phyloP scores from a whole-genome alignment of 257 asterid genomes.

The Nicotiana benthamiana region DNA sequence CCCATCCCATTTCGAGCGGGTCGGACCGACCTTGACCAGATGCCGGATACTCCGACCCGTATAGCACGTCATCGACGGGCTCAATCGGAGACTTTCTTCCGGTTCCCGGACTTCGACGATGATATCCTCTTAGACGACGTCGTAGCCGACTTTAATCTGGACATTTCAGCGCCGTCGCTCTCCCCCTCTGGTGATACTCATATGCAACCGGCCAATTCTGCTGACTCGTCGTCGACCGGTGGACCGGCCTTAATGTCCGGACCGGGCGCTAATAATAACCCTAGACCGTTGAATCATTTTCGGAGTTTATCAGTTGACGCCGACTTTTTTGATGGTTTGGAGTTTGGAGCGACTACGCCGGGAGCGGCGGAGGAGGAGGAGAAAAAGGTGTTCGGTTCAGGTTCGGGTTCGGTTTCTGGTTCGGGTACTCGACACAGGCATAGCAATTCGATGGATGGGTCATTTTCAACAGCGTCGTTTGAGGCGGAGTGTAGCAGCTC shows the following conservation, averaged over 20 bases:
- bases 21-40: slow-evolving; percentile 61
- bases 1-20: slow-evolving; percentile 27
- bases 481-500: slow-evolving; percentile 35
- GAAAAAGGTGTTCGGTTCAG: slow-evolving; percentile 4
- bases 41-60: slow-evolving; percentile 75
- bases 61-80: slow-evolving; percentile 76
- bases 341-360: slow-evolving; percentile 25
- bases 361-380: slow-evolving; percentile 13
- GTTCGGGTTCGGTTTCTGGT: neutral
- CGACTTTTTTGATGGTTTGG: slow-evolving; percentile 74
- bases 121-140: slow-evolving; percentile 61
- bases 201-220: slow-evolving; percentile 15
- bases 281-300: slow-evolving; percentile 37
- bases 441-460: slow-evolving; percentile 74
- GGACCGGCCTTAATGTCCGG: slow-evolving; percentile 20
- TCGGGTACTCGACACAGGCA: slow-evolving; percentile 49
- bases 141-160: slow-evolving; percentile 45
- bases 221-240: slow-evolving; percentile 18
- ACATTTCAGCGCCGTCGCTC: slow-evolving; percentile 24
- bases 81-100: slow-evolving; percentile 81
- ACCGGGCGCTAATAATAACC: neutral
- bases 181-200: neutral
- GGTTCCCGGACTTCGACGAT: slow-evolving; percentile 68
- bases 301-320: slow-evolving; percentile 85
- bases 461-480: slow-evolving; percentile 48